These are phyloP conservation scores for Alternaria solani DNA, from an alignment of 2,329 filamentous ascomycete species.

Conservation along the genomic window DNA sequence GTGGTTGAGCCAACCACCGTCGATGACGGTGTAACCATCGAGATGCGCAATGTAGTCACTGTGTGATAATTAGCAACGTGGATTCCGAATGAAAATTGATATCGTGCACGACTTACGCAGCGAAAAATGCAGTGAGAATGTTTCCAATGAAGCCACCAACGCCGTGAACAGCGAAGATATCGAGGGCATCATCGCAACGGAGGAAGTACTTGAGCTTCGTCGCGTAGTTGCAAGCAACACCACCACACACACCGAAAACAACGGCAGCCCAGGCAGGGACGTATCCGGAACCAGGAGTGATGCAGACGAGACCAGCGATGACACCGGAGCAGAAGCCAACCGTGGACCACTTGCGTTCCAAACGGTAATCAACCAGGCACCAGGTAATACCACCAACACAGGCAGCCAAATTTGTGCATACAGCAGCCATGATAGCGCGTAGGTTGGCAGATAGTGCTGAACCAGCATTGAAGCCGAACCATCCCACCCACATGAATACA, in stretches of 20 bases:
- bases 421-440: conserved; percentile 83
- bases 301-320: conserved; percentile 84
- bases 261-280: conserved; percentile 87
- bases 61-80: conserved; percentile 3
- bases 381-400: conserved; percentile 86
- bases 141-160: conserved; percentile 67
- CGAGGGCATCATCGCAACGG: conserved; percentile 81
- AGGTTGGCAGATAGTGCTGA: conserved; percentile 82
- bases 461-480: conserved; percentile 94
- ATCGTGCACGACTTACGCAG: conserved; percentile 62
- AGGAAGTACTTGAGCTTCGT: conserved; percentile 90
- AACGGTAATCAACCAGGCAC: conserved; percentile 87
- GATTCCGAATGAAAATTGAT: background rate
- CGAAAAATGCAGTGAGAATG: conserved; percentile 74
- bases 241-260: conserved; percentile 78
- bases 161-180: conserved; percentile 72
- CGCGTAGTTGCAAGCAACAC: conserved; percentile 83
- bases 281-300: conserved; percentile 87
- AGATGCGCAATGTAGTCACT: conserved; percentile 82
- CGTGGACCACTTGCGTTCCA: conserved; percentile 91
- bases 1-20: conserved; percentile 82
- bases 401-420: conserved; percentile 86
- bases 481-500: conserved; percentile 93
- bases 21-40: conserved; percentile 72
- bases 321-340: conserved; percentile 94